Base-by-base conservation (phyloP, 1,284 basidiomycete genomes). In the Ustilago lituana region DNA sequence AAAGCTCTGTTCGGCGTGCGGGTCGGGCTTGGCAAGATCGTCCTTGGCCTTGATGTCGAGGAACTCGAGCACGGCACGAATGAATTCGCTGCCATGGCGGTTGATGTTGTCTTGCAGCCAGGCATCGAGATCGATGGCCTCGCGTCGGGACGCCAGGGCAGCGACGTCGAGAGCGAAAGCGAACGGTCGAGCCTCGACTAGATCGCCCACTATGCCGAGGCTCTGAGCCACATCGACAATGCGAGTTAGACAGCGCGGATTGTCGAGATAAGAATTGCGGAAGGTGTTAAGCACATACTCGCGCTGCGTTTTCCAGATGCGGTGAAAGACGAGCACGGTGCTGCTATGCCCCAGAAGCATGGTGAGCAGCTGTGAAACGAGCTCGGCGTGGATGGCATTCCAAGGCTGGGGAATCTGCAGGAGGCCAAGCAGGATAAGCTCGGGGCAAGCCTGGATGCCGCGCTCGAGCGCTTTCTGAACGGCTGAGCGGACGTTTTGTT, bases 151-250 rank as follows among this genome's bases (percentile, higher is more conserved):
- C 2, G 94, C 94, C 22, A 97, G 85, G 5, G 94, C 90, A 14
- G 96, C 96, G 35, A 97, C 90, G 80, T 99, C 96, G 24, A 82
- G 70, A 22, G 78, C 46, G 95, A 87, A 15, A 90, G 90, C 89
- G 67, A 94, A 91, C 2, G 93, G 92, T 11, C 90, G 88, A 35
- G 92, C 89, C 75, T 93, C 91, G 45, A 98, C 87, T 19, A 98
- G 86, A 22, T 91, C 87, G 80, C 95, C 93, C 53, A 98, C 86
- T 71, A 91, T 92, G 85, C 94, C 94, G 60, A 98, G 87, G 76
- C 97, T 94, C 82, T 94, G 91, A 2, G 93, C 94, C 33, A 98
- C 91, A 79, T 98, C 96, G 46, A 98, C 85, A 45, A 99, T 93
- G 40, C 94, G 88, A 22, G 91, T 93, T 56, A 98, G 91, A 80